These are phyloP conservation scores for Diospyros lotus DNA, from an alignment of 148 eudicot species.

Conservation along the genomic window DNA sequence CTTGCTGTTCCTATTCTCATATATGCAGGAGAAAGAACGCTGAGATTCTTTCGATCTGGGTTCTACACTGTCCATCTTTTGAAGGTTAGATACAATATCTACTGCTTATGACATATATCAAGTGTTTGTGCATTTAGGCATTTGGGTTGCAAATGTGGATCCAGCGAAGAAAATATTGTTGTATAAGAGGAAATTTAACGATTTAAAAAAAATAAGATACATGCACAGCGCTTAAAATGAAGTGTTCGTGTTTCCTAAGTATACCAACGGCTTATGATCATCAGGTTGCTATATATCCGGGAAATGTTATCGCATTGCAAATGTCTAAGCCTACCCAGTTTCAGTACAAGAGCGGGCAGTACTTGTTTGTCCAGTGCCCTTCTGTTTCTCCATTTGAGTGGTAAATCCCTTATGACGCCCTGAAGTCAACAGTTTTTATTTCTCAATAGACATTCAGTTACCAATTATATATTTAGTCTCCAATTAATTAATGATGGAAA, in stretches of 20 bases:
- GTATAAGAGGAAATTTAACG: no score
- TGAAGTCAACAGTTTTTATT: not conserved
- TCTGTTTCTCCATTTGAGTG: constrained; percentile 93
- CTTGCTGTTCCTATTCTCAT: constrained; percentile 81
- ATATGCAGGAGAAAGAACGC: constrained; percentile 90
- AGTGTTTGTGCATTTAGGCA: not conserved
- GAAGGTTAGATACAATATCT: constrained; percentile 44
- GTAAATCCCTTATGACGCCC: constrained; percentile 34
- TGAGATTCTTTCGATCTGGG: constrained; percentile 83
- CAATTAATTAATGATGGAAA: no score
- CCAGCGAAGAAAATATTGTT: not conserved
- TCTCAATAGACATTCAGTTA: not conserved
- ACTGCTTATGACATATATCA: not conserved
- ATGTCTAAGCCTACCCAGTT: constrained; percentile 92
- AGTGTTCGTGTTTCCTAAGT: not conserved
- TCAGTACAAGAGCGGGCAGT: constrained; percentile 91
- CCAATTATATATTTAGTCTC: no score
- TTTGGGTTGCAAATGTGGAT: not conserved
- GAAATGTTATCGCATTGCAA: constrained; percentile 84
- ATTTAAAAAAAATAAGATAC: no score
- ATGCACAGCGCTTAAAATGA: not conserved
- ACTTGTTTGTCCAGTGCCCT: constrained; percentile 97
- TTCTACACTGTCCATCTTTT: constrained; percentile 55
- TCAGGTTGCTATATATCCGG: constrained; percentile 83
- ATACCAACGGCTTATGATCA: constrained; percentile 10